Conservation (phyloP, 1,284 basidiomycete genomes). For the Ceratobasidium sp. region DNA sequence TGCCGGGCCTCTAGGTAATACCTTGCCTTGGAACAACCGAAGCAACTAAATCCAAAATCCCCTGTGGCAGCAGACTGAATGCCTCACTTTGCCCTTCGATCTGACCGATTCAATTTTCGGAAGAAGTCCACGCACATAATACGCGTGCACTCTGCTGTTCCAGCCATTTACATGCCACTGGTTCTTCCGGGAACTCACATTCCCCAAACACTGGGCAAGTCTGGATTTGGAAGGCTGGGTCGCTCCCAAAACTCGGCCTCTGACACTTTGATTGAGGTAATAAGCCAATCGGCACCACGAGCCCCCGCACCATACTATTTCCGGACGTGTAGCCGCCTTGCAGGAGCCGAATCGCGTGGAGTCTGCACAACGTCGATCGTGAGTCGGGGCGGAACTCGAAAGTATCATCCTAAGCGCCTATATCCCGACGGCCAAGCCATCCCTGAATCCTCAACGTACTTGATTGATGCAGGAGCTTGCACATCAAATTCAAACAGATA, state of each 20-base stretch:
- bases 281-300: conserved; percentile 7
- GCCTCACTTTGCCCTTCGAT: conserved; percentile 4
- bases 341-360: neutral
- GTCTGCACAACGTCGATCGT: neutral
- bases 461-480: neutral
- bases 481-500: neutral
- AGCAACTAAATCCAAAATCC: conserved; percentile 8
- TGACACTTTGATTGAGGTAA: conserved; percentile 8
- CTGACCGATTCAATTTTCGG: conserved; percentile 4
- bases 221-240: conserved; percentile 23
- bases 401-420: neutral
- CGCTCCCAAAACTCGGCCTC: conserved; percentile 37
- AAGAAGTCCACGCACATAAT: conserved; percentile 19
- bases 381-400: conserved; percentile 1
- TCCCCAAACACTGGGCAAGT: conserved; percentile 20
- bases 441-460: neutral
- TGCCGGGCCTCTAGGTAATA: neutral
- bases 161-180: conserved; percentile 23
- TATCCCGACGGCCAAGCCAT: neutral
- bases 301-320: conserved; percentile 5
- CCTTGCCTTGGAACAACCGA: neutral
- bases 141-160: conserved; percentile 17
- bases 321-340: neutral
- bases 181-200: conserved; percentile 23
- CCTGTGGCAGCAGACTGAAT: conserved; percentile 43